Conservation (phyloP, 176 grass and related monocot species). For the Chrysopogon serrulatus region DNA sequence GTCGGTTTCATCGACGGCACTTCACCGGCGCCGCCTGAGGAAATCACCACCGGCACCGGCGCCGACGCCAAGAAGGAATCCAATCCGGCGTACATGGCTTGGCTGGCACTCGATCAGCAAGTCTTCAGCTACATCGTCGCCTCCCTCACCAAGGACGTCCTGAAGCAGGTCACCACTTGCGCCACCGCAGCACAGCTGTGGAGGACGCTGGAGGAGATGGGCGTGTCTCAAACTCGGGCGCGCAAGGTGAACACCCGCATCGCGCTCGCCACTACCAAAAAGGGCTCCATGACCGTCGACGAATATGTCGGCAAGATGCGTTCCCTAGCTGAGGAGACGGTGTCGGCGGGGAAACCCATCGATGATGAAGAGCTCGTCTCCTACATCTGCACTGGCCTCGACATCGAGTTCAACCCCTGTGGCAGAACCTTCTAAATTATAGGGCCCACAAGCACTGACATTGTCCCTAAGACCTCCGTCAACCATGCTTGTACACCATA, state of each 20-base stretch:
- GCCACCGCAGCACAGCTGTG: not conserved
- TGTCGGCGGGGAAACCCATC: no score
- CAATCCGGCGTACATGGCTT: not conserved
- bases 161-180: not conserved
- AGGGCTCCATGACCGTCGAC: not conserved
- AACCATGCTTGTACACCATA: no score
- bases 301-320: not conserved
- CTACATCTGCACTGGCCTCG: no score
- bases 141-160: not conserved
- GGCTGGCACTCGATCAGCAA: not conserved
- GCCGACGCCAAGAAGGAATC: not conserved
- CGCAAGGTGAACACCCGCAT: not conserved
- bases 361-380: no score
- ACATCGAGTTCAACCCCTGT: no score
- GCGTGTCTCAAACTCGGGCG: not conserved
- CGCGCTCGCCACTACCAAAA: not conserved
- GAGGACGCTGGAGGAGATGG: not conserved
- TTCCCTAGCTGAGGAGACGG: not conserved
- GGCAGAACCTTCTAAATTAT: no score
- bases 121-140: not conserved
- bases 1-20: not conserved
- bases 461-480: no score
- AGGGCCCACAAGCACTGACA: no score
- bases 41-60: no score
- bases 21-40: not conserved